Base-by-base conservation (phyloP, 768 basidiomycete genomes). In the Crepidotus variabilis region DNA sequence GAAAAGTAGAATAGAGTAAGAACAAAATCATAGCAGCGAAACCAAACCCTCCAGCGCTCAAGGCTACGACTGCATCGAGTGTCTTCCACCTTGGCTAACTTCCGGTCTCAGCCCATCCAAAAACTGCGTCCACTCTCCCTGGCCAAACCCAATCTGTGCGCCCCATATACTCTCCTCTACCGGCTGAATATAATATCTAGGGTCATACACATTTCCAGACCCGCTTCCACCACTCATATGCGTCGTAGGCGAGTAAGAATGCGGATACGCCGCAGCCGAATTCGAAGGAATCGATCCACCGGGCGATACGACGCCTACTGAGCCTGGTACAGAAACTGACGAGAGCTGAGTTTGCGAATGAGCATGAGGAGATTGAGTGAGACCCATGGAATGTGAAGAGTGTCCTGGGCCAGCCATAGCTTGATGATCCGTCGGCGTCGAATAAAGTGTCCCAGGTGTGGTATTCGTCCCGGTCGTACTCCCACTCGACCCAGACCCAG, bases 101-200 rank as follows among this genome's bases (percentile, higher is more conserved):
- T 76, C 74, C 24, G 82, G 79, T 64, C 84, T 78, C 70, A 89
- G 77, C 47, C 80, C 85, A 57, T 88, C 85, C 70, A 90, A 70
- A 56, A 79, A 76, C 53, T 77, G 76, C 2, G 74, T 76, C 86
- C 90, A 91, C 70, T 91, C 90, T 39, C 84, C 83, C 61, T 88
- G 85, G 55, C 83, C 88, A 65, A 92, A 87, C 16, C 86, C 86
- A 50, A 85, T 79, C 35, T 85, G 80, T 14, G 88, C 79, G 45
- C 88, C 88, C 88, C 89, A 92, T 76, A 90, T 85, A 32, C 75
- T 75, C 60, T 87, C 85, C 57, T 86, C 86, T 47, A 81, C 78
- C 23, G 82, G 78, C 54, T 83, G 79, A 33, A 78, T 70, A 60
- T 81, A 79, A 60, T 81, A 82, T 47, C 79, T 71, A 6, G 68